Conservation (phyloP, 169 alveolate genomes). For the Eimeria falciformis region DNA sequence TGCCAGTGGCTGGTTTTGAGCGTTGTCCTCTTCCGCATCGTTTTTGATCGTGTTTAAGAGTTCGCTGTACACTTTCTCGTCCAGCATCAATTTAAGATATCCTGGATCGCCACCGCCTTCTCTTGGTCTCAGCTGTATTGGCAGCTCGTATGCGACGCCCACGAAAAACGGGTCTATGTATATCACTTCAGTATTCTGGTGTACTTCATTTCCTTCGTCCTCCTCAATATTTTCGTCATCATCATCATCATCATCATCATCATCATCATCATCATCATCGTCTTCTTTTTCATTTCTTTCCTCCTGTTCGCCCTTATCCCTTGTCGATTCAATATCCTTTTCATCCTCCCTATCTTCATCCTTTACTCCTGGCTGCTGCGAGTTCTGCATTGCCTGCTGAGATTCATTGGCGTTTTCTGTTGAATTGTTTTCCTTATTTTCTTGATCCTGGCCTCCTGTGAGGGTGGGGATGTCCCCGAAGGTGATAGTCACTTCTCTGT, state of each 20-base stretch:
- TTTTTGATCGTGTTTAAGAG: neutral
- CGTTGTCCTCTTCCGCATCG: constrained; percentile 14
- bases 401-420: too few species aligned
- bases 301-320: neutral
- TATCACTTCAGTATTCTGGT: neutral
- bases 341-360: neutral
- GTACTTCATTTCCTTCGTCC: neutral
- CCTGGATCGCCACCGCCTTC: constrained; percentile 62
- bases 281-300: neutral
- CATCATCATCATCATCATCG: neutral
- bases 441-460: too few species aligned
- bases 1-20: neutral
- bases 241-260: neutral
- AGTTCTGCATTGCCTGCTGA: constrained; percentile 2
- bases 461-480: too few species aligned
- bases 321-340: neutral
- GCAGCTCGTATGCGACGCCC: constrained; percentile 24
- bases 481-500: too few species aligned
- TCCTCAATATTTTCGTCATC: neutral
- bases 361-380: neutral
- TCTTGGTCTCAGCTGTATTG: constrained; percentile 36
- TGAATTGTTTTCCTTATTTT: too few species aligned
- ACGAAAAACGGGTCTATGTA: neutral
- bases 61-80: constrained; percentile 33
- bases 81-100: constrained; percentile 24